Conservation (phyloP, 345 rosid species). For the Acer negundo region DNA sequence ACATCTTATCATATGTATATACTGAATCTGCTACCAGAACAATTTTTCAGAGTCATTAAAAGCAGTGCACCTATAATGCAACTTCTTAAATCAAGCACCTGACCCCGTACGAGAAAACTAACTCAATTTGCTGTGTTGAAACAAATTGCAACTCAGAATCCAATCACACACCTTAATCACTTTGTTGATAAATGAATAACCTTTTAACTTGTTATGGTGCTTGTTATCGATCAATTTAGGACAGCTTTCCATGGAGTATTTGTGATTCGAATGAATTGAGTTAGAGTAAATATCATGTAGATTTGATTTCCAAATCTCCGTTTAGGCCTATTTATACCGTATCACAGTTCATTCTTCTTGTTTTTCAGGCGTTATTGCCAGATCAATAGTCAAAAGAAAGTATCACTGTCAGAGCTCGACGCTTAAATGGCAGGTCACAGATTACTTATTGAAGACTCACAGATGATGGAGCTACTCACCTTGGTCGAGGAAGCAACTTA, state of each 20-base stretch:
- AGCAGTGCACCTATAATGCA: neutral
- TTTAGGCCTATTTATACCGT: neutral
- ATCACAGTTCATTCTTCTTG: neutral
- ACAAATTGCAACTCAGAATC: neutral
- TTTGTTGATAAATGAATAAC: neutral
- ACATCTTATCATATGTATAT: neutral
- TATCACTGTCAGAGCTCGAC: neutral
- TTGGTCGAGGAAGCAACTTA: neutral
- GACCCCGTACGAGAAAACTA: neutral
- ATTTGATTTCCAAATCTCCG: neutral
- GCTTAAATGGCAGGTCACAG: neutral
- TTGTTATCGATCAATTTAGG: neutral
- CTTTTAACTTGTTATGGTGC: neutral
- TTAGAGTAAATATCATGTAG: neutral
- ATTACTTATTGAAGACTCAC: neutral
- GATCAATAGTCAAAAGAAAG: neutral
- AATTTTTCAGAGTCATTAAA: neutral
- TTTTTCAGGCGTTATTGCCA: conserved; percentile 5
- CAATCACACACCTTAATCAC: neutral
- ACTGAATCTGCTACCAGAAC: neutral
- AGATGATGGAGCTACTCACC: neutral
- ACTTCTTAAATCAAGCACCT: neutral
- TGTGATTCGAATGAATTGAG: neutral
- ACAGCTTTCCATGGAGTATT: neutral
- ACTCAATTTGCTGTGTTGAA: neutral